A percentile compares a stretch with the other conserved stretches of the same genome.
Evolutionary conservation across 2,329 filamentous ascomycete species (phyloP).

Genomic region (Fusarium albosuccineum): DNA sequence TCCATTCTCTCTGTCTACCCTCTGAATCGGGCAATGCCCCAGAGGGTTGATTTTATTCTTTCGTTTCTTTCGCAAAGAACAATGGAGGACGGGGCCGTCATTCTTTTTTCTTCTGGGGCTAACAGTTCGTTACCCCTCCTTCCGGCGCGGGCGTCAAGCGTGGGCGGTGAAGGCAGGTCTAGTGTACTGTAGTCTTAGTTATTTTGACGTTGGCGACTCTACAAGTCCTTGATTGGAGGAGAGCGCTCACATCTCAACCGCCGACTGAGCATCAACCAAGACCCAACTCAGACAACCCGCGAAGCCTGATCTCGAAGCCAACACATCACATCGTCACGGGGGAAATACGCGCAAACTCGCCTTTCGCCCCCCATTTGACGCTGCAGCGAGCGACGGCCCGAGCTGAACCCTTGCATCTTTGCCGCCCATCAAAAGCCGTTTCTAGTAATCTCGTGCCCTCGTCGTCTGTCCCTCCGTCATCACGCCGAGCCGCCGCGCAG

Average conservation of each 20-base stretch:
- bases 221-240: constrained; percentile 45
- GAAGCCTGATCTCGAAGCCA: constrained; percentile 32
- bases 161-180: constrained; percentile 45
- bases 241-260: constrained; percentile 38
- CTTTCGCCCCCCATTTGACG: constrained; percentile 3
- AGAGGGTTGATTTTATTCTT: too few species aligned
- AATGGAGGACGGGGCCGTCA: constrained; percentile 1
- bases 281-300: constrained; percentile 39
- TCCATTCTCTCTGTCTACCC: neutral
- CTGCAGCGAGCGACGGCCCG: neutral
- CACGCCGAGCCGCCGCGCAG: constrained; percentile 34
- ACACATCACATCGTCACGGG: constrained; percentile 18
- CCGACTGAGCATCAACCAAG: constrained; percentile 34
- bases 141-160: constrained; percentile 28
- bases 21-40: neutral
- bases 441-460: constrained; percentile 13
- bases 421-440: constrained; percentile 6
- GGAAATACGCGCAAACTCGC: constrained; percentile 1
- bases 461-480: constrained; percentile 27
- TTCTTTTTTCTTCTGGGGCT: neutral
- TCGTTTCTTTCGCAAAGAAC: neutral
- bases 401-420: constrained; percentile 2
- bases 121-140: constrained; percentile 40
- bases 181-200: constrained; percentile 30
- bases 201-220: constrained; percentile 40